Evolutionary conservation across 164 flowering plant genomes (phyloP), one percentile per base, ranked within the genome.

Genomic region (Dillenia turbinata): DNA sequence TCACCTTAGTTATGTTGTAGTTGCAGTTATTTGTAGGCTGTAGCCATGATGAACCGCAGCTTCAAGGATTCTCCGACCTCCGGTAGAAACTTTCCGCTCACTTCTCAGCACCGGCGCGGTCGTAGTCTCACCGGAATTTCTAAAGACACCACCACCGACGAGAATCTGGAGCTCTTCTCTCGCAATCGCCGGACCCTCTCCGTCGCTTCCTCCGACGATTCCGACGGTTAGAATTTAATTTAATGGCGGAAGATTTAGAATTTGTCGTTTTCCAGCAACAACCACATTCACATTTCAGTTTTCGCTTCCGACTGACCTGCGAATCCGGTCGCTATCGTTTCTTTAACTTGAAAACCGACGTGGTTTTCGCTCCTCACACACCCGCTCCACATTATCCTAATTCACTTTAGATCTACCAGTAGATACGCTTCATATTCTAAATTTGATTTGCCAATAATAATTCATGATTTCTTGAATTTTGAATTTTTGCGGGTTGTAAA

Each of bases 131-230:
- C 61, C 44, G 73, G 69, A 12, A 19, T 52, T 66, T 50, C 72
- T 10, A 67, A 44, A 12, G 80, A 75, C 48, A 49, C 40, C 55
- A 52, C 65, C 44, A 19, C 79, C 46, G 89, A 82, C 49, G 83
- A 84, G 61, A 81, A 79, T 57, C 66, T 91, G 72, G 86, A 88
- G 79, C 96, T 88, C 81, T 91, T 87, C 85, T 83, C 93, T 64
- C 72, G 68, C 54, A 80, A 76, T 52, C 91, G 89, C 62, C 80
- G 81, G 60, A 72, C 66, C 49, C 79, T 81, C 68, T 77, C 89
- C 49, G 55, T 80, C 4, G 69, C 81, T 7, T 74, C 87, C 13
- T 73, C 86, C 67, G 87, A 85, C 52, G 87, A 85, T 33, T 79
- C 89, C 9, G 83, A 83, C 52, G 90, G 92, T 90, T 65, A 45